A percentile compares a stretch with the other conserved stretches of the same genome.
Evolutionary conservation across 75 land plant genomes (phyloP).

Genomic region (Cupressus sempervirens): DNA sequence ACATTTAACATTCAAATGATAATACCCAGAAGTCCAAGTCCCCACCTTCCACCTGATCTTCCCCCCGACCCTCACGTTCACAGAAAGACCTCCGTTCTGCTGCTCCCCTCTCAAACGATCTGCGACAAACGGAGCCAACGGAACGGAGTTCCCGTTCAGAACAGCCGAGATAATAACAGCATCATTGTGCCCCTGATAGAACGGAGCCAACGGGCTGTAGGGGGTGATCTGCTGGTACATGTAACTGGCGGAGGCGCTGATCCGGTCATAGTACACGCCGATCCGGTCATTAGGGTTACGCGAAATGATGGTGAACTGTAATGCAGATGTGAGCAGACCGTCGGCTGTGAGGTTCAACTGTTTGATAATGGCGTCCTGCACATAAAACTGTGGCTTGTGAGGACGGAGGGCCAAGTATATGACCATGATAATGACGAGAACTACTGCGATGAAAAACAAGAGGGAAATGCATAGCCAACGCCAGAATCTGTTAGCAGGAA

Average conservation of each 20-base stretch:
- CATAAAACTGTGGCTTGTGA: conserved; percentile 49
- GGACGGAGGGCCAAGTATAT: conserved; percentile 57
- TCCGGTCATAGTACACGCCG: conserved; percentile 46
- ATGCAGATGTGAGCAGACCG: conserved; percentile 24
- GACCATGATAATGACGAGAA: conserved; percentile 24
- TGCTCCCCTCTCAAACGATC: conserved; percentile 37
- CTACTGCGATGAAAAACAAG: conserved; percentile 20
- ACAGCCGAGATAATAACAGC: conserved; percentile 22
- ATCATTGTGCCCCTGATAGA: conserved; percentile 51
- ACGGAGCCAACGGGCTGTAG: conserved; percentile 25
- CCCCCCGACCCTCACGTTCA: conserved; percentile 35
- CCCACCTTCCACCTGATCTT: conserved; percentile 54
- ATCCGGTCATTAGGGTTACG: conserved; percentile 57
- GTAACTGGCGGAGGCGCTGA: conserved; percentile 43
- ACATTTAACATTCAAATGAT: conserved; percentile 44
- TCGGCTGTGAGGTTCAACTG: conserved; percentile 33
- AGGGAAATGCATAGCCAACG: conserved; percentile 20
- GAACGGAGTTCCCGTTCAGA: conserved; percentile 22
- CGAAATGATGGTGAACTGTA: conserved; percentile 46
- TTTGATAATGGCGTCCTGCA: conserved; percentile 32
- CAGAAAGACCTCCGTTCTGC: conserved; percentile 15
- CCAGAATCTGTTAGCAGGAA: too few relatives aligned
- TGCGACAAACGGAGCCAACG: conserved; percentile 34
- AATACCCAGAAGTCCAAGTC: conserved; percentile 45
- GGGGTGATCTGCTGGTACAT: conserved; percentile 46